These are phyloP conservation scores for Aspergillus funiculosus DNA, from an alignment of 495 filamentous ascomycete species.

Conservation along the genomic window DNA sequence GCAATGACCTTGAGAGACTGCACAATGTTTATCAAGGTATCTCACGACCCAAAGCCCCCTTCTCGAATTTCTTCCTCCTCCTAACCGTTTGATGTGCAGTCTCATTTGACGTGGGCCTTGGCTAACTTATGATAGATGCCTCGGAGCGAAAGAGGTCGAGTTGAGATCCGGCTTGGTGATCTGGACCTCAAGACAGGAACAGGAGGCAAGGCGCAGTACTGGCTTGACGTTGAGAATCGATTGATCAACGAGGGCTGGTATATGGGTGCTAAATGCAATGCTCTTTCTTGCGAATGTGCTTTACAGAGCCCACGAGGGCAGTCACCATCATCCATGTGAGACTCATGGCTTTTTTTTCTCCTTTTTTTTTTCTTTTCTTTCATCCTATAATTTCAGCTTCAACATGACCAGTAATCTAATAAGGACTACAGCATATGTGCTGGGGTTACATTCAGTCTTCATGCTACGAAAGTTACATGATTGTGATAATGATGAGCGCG, in stretches of 20 bases:
- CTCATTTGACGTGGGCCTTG: background rate
- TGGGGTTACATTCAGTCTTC: constrained; percentile 13
- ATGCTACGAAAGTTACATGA: constrained; percentile 17
- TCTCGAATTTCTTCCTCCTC: background rate
- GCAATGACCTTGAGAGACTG: constrained; percentile 92
- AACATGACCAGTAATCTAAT: constrained; percentile 12
- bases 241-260: constrained; percentile 75
- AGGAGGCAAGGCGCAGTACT: constrained; percentile 64
- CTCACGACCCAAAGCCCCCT: background rate
- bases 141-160: constrained; percentile 27
- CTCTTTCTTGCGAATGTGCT: constrained; percentile 29
- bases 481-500: constrained; percentile 1
- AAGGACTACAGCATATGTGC: constrained; percentile 12
- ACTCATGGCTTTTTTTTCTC: constrained; percentile 6
- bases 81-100: too few species aligned
- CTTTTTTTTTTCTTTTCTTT: constrained; percentile 7
- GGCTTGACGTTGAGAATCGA: constrained; percentile 57
- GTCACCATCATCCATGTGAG: constrained; percentile 19
- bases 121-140: constrained; percentile 20
- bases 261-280: constrained; percentile 34
- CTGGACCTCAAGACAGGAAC: constrained; percentile 77
- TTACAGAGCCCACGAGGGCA: constrained; percentile 20
- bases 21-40: constrained; percentile 69
- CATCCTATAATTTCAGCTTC: background rate
- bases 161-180: constrained; percentile 78